phyloP scores from a whole-genome alignment of 768 basidiomycete genomes.

The Nidularia pulvinata region DNA sequence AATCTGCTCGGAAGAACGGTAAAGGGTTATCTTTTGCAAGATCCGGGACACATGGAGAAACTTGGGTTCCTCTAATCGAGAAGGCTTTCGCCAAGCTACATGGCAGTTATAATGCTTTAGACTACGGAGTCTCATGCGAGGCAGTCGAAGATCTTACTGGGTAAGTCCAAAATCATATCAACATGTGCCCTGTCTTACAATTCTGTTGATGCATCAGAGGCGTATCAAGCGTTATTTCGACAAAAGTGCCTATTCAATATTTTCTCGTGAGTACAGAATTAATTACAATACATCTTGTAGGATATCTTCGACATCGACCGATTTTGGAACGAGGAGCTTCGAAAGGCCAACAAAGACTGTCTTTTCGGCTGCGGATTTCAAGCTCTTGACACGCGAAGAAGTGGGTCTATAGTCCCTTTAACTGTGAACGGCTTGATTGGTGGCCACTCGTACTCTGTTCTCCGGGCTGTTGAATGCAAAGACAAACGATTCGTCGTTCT shows the following conservation, averaged over 20 bases:
- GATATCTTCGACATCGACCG: conserved; percentile 38
- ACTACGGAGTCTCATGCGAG: conserved; percentile 41
- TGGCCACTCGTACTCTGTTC: conserved; percentile 48
- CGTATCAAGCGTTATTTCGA: conserved; percentile 19
- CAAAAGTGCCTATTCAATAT: conserved; percentile 13
- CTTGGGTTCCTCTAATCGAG: conserved; percentile 58
- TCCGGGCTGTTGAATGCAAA: conserved; percentile 41
- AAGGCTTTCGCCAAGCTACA: conserved; percentile 62
- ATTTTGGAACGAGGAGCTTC: conserved; percentile 40
- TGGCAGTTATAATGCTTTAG: conserved; percentile 43
- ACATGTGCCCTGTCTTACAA: not conserved
- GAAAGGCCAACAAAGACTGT: conserved; percentile 32
- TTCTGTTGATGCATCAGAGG: conserved; percentile 8
- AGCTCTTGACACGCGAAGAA: conserved; percentile 13
- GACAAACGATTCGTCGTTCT: conserved; percentile 52
- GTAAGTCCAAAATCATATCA: conserved; percentile 18
- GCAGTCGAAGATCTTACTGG: conserved; percentile 60
- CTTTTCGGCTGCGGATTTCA: conserved; percentile 36
- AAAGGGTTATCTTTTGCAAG: conserved; percentile 50
- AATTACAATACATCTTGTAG: conserved; percentile 7
- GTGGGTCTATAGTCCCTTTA: conserved; percentile 18
- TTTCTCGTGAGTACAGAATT: not conserved
- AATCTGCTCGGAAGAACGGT: conserved; percentile 40
- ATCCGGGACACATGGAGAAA: conserved; percentile 45
- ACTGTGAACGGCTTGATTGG: conserved; percentile 34